Base-by-base conservation (phyloP, 768 basidiomycete species). In the Amanita exitialis region DNA sequence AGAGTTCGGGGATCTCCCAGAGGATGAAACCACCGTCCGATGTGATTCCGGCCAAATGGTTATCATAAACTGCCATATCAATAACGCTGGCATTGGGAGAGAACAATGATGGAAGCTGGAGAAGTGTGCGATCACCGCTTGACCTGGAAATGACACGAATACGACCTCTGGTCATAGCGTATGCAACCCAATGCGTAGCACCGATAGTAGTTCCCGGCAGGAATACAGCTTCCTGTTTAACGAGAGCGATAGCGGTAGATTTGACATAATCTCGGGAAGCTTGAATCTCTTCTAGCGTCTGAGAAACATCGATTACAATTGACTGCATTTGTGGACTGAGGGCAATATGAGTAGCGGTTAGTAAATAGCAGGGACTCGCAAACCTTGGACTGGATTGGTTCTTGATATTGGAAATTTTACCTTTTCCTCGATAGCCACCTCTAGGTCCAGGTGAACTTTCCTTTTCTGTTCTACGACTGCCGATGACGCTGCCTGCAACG, bases 171-270 rank as follows among this genome's bases (percentile, higher is more conserved):
- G 86, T 90, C 90, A 92, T 92, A 21, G 89, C 90, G 59, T 92
- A 91, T 13, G 90, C 90, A 53, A 92, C 90, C 87, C 90, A 92
- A 61, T 89, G 86, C 4, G 90, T 90, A 12, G 90, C 90, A 8
- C 90, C 90, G 49, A 92, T 91, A 28, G 90, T 92, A 10, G 86
- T 84, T 13, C 90, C 90, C 41, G 86, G 86, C 52, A 90, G 69
- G 69, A 91, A 92, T 21, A 83, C 77, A 15, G 88, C 71, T 53
- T 92, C 90, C 56, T 91, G 88, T 66, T 82, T 86, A 61, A 92
- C 87, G 44, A 92, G 75, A 13, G 90, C 90, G 49, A 92, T 92
- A 3, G 90, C 88, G 0, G 90, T 92, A n/a, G 87, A 87, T 62
- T 89, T 89, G 59, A 90, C 85, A 3, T 75, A 76, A 55, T 91